Evolutionary conservation across 208 protist genomes (phyloP).

Genomic region (Leptomonas pyrrhocoris): DNA sequence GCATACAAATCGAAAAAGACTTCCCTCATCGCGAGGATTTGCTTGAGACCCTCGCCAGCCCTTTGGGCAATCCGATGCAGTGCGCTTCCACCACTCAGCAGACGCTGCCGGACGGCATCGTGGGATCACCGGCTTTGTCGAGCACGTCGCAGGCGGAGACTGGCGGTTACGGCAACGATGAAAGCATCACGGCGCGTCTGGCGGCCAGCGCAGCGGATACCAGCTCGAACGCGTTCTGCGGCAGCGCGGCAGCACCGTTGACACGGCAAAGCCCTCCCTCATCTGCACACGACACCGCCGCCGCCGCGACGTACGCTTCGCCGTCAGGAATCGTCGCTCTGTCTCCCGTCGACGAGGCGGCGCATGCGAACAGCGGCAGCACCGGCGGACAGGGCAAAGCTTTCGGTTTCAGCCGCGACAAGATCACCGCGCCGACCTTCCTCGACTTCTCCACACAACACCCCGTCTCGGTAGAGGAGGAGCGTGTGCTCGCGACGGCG

Average conservation of each 20-base stretch:
- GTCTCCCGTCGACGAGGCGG: neutral
- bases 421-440: conserved; percentile 32
- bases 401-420: neutral
- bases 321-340: neutral
- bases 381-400: neutral
- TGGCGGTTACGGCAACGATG: neutral
- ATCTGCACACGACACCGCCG: neutral
- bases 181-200: neutral
- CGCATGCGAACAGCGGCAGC: conserved; percentile 1
- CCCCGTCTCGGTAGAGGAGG: conserved; percentile 67
- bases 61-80: neutral
- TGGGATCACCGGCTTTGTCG: neutral
- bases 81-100: neutral
- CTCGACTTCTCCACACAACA: conserved; percentile 71
- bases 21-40: conserved; percentile 76
- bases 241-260: neutral
- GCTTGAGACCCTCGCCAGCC: conserved; percentile 12
- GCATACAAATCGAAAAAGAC: conserved; percentile 52
- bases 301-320: neutral
- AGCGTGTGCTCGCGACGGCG: conserved; percentile 64
- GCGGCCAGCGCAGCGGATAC: neutral
- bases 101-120: neutral
- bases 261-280: neutral
- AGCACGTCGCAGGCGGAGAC: neutral
- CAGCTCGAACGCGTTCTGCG: neutral